phyloP scores from a whole-genome alignment of 495 filamentous ascomycete genomes.

The Penicillium bialowiezense region DNA sequence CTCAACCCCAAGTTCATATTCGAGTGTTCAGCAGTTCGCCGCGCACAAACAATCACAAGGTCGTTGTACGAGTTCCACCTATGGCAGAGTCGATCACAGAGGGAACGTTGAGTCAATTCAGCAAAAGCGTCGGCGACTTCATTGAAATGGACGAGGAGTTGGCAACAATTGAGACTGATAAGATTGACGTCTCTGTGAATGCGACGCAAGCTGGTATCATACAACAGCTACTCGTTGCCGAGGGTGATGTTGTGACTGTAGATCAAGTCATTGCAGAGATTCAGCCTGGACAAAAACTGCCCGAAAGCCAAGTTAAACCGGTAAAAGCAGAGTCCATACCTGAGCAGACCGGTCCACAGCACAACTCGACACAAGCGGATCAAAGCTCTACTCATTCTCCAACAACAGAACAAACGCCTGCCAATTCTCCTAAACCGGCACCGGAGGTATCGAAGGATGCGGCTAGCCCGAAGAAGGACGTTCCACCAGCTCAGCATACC shows the following conservation, averaged over 20 bases:
- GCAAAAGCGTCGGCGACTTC: conserved; percentile 79
- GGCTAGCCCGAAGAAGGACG: conserved; percentile 32
- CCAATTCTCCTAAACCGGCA: background rate
- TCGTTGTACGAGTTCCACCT: conserved; percentile 76
- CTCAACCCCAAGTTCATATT: too few species aligned
- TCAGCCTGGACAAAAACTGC: conserved; percentile 61
- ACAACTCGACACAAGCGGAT: background rate
- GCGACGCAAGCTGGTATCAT: conserved; percentile 78
- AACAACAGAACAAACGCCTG: background rate
- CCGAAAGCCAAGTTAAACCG: conserved; percentile 36
- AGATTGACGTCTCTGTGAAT: conserved; percentile 88
- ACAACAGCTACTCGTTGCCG: conserved; percentile 76
- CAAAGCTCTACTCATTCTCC: background rate
- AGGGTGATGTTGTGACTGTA: conserved; percentile 85
- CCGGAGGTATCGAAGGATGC: background rate
- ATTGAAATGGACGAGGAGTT: conserved; percentile 89
- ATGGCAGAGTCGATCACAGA: conserved; percentile 98
- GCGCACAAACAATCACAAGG: conserved; percentile 46
- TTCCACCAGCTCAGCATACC: background rate
- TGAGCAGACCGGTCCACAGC: background rate
- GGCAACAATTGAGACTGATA: conserved; percentile 92
- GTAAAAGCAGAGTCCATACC: conserved; percentile 8
- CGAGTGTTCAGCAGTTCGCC: background rate
- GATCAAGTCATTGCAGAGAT: conserved; percentile 78
- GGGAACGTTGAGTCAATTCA: conserved; percentile 81